Percentiles rank a stretch among this genome's conserved stretches.
phyloP scores from a whole-genome alignment of 1,139 yeast genomes.

The Zygosaccharomyces pseudobailii region DNA sequence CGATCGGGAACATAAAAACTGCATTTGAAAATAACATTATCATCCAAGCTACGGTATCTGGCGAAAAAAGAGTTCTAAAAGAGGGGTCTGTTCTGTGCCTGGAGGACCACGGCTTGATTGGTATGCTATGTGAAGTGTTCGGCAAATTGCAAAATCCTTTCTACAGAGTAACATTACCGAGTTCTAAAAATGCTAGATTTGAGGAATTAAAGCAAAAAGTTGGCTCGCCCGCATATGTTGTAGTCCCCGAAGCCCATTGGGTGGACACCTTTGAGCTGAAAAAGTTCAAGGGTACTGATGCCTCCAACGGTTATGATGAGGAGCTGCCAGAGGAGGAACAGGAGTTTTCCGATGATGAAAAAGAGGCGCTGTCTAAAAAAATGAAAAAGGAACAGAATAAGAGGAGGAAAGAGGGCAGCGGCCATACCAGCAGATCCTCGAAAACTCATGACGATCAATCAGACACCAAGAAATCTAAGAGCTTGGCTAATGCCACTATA shows the following conservation, averaged over 20 bases:
- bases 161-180: conserved; percentile 68
- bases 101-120: conserved; percentile 67
- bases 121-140: conserved; percentile 82
- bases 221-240: conserved; percentile 65
- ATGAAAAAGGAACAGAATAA: conserved; percentile 55
- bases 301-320: conserved; percentile 91
- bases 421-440: conserved; percentile 11
- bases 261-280: conserved; percentile 70
- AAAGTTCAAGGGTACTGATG: conserved; percentile 80
- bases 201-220: conserved; percentile 42
- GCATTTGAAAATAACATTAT: conserved; percentile 70
- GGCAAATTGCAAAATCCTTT: conserved; percentile 85
- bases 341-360: conserved; percentile 91
- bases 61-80: conserved; percentile 77
- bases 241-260: conserved; percentile 77
- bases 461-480: too few species aligned
- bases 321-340: conserved; percentile 90
- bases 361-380: conserved; percentile 46
- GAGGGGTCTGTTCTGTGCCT: conserved; percentile 80
- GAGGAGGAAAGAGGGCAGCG: conserved; percentile 44
- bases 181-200: conserved; percentile 41
- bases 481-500: conserved; percentile 3
- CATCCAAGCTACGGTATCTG: conserved; percentile 71
- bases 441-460: too few species aligned
- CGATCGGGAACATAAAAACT: conserved; percentile 65